A percentile compares a stretch with the other conserved stretches of the same genome.
Evolutionary conservation across 139 green algal genomes (phyloP).

Genomic region (Klebsormidium nitens): DNA sequence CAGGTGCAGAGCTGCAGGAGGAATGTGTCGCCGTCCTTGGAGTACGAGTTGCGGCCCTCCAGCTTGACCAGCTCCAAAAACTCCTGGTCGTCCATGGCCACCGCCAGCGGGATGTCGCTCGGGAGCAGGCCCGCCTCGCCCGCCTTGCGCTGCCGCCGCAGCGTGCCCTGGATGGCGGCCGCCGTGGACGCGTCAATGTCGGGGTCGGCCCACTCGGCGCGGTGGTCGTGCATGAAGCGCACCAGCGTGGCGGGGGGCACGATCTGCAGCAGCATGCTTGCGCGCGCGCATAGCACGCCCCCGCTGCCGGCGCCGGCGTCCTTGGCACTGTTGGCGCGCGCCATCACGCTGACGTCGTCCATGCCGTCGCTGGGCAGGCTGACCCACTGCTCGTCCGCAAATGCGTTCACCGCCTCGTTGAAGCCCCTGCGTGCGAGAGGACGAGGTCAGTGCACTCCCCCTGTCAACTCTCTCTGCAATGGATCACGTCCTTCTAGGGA

Average conservation of each 20-base stretch:
- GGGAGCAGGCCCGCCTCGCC: neutral
- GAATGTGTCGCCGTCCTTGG: constrained; percentile 23
- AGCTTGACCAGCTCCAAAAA: constrained; percentile 27
- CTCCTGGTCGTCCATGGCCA: constrained; percentile 20
- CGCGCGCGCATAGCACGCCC: constrained; percentile 31
- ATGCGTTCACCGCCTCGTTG: constrained; percentile 39
- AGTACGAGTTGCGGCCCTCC: no score
- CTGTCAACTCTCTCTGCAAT: no score
- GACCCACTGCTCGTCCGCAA: constrained; percentile 32
- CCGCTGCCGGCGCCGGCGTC: constrained; percentile 2
- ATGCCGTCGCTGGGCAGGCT: constrained; percentile 28
- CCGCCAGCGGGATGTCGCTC: constrained; percentile 9
- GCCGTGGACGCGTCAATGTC: constrained; percentile 17
- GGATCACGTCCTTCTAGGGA: no score
- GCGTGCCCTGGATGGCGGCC: constrained; percentile 7
- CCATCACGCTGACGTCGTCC: constrained; percentile 36
- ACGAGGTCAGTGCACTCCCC: no score
- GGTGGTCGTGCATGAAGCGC: constrained; percentile 19
- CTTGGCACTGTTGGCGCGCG: neutral
- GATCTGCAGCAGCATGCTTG: constrained; percentile 37
- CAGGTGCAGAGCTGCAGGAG: constrained; percentile 34
- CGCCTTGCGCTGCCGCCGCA: neutral
- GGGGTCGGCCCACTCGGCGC: constrained; percentile 21
- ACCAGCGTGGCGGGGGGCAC: constrained; percentile 23
- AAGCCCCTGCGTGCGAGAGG: constrained; percentile 32